Evolutionary conservation across 2,329 filamentous ascomycete genomes (phyloP), one percentile per base, ranked within the genome.

Genomic region (Alternaria sp.): DNA sequence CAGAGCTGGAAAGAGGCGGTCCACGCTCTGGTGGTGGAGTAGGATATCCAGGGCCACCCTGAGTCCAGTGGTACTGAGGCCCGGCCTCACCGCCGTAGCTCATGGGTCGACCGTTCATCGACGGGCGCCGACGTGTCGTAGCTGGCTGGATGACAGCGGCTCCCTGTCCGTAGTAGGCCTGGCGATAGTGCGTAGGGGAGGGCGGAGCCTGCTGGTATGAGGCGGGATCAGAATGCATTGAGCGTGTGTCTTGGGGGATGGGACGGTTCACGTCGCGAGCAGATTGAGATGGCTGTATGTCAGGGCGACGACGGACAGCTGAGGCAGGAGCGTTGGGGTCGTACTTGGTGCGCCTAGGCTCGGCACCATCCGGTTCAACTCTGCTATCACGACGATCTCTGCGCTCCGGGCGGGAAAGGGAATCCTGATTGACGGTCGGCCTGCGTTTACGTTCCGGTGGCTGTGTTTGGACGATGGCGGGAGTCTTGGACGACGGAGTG

Each of bases 311-410:
- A 56, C 62, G 62, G 54, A 45, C 11, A 47, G 55, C 17, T 65
- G 64, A 54, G 52, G 54, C 5, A 54, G 54, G 57, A 6, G 68
- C 62, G 60, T 69, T 70, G 55, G 70, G 71, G 12, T 62, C 69
- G 54, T 74, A 77, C 32, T 56, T 49, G 40, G 64, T 69, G 64
- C 81, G 82, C 23, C 69, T 71, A 17, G 78, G 77, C 56, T 80
- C 70, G 43, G 62, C 74, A 71, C 80, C 82, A 21, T 77, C 74
- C 52, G 56, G 26, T 5, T 70, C 72, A 30, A 60, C 45, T 52
- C 51, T 54, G 52, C 59, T 52, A 46, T 69, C 68, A 50, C 63
- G 64, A 45, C 61, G 55, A 45, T 63, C 67, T 56, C 57, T 57
- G 50, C 57, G 52, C 47, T 65, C 57, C 28, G 57, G 57, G 45